Evolutionary conservation across 2,329 filamentous ascomycete species (phyloP).

Genomic region (Epichloe coenophiala): DNA sequence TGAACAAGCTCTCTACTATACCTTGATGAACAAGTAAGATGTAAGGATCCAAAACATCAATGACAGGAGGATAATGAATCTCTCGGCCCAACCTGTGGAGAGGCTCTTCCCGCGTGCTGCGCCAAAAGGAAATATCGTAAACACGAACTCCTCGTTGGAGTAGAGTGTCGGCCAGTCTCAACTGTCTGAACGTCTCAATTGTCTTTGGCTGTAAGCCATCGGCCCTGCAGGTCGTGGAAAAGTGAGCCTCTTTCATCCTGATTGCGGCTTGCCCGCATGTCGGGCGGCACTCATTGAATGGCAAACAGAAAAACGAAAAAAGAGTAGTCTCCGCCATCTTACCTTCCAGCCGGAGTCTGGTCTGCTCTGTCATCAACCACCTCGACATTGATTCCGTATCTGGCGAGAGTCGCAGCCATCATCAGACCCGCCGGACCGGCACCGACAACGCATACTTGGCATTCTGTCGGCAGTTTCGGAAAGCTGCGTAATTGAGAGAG

Average conservation of each 20-base stretch:
- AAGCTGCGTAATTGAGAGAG: slow-evolving; percentile 35
- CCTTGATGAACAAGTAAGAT: slow-evolving; percentile 56
- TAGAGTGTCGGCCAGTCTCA: slow-evolving; percentile 56
- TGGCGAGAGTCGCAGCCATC: slow-evolving; percentile 41
- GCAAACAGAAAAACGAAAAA: background rate
- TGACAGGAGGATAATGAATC: slow-evolving; percentile 52
- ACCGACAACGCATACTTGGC: slow-evolving; percentile 38
- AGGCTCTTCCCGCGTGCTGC: slow-evolving; percentile 34
- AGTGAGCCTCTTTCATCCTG: slow-evolving; percentile 1
- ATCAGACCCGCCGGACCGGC: slow-evolving; percentile 44
- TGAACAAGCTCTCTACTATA: slow-evolving; percentile 59
- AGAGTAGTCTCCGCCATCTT: slow-evolving; percentile 6
- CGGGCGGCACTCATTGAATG: background rate
- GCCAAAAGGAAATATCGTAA: slow-evolving; percentile 66
- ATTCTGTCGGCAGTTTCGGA: slow-evolving; percentile 30
- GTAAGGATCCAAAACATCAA: slow-evolving; percentile 43
- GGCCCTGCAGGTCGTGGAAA: slow-evolving; percentile 27
- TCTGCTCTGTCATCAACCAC: slow-evolving; percentile 57
- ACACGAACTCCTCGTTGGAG: slow-evolving; percentile 54
- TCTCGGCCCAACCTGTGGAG: slow-evolving; percentile 51
- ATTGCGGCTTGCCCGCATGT: background rate
- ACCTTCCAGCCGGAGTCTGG: slow-evolving; percentile 51
- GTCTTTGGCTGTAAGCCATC: slow-evolving; percentile 68
- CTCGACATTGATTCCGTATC: slow-evolving; percentile 51
- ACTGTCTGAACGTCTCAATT: slow-evolving; percentile 62